Evolutionary conservation across 2,329 filamentous ascomycete species (phyloP).

Genomic region (Arthrobotrys entomopaga): DNA sequence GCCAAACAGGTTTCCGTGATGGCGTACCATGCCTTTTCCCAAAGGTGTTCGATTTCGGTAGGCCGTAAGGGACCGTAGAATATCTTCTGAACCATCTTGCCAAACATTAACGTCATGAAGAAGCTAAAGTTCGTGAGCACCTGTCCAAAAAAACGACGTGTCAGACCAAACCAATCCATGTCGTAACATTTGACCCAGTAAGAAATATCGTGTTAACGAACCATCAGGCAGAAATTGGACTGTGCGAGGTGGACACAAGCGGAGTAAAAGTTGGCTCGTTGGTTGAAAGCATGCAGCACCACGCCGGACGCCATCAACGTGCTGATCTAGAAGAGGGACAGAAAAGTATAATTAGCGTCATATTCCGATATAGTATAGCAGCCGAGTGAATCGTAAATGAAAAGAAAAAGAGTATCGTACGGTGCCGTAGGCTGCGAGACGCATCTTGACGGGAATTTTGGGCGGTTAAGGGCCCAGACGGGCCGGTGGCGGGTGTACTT

Average conservation of each 20-base stretch:
- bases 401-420: slow-evolving; percentile 52
- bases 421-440: slow-evolving; percentile 59
- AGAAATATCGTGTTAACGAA: slow-evolving; percentile 63
- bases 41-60: slow-evolving; percentile 95
- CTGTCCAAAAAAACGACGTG: slow-evolving; percentile 63
- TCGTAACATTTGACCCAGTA: slow-evolving; percentile 2
- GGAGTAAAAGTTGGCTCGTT: slow-evolving; percentile 97
- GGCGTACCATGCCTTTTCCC: slow-evolving; percentile 97
- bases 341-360: slow-evolving; percentile 23
- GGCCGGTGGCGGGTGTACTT: slow-evolving; percentile 20
- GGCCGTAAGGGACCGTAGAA: slow-evolving; percentile 90
- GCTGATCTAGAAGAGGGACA: slow-evolving; percentile 70
- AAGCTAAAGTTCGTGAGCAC: slow-evolving; percentile 92
- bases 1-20: slow-evolving; percentile 96
- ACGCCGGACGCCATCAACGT: slow-evolving; percentile 84
- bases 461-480: slow-evolving; percentile 18
- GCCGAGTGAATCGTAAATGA: background rate
- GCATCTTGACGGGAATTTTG: slow-evolving; percentile 54
- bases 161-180: slow-evolving; percentile 12
- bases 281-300: slow-evolving; percentile 88
- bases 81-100: slow-evolving; percentile 87
- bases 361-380: too few relatives aligned
- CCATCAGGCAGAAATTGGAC: slow-evolving; percentile 93
- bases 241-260: slow-evolving; percentile 96
- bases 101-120: slow-evolving; percentile 79